phyloP scores from a whole-genome alignment of 192 early-diverging fungal genomes.

The Funneliformis geosporum region DNA sequence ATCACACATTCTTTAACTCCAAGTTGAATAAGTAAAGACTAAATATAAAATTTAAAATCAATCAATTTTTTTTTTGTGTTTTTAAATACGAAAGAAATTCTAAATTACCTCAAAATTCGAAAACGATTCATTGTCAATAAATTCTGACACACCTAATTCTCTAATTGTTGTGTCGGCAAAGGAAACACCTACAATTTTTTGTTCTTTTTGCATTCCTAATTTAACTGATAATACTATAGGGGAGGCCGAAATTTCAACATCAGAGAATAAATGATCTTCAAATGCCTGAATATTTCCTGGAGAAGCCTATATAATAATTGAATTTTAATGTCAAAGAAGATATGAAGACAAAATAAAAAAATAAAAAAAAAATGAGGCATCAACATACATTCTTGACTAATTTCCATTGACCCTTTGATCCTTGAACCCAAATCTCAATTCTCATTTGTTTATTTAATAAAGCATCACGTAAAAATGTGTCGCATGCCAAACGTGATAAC shows the following conservation, averaged over 20 bases:
- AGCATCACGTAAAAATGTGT: constrained; percentile 77
- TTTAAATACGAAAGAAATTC: neutral
- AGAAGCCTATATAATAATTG: constrained; percentile 63
- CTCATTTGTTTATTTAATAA: constrained; percentile 72
- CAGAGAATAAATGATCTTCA: constrained; percentile 85
- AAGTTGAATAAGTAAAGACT: constrained; percentile 89
- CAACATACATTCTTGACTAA: constrained; percentile 38
- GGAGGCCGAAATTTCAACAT: constrained; percentile 67
- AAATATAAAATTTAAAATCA: neutral
- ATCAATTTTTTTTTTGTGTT: neutral
- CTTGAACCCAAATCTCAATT: constrained; percentile 81
- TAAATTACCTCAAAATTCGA: constrained; percentile 85
- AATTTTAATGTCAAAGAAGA: neutral
- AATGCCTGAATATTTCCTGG: constrained; percentile 93
- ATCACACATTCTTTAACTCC: constrained; percentile 92
- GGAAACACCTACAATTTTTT: constrained; percentile 82
- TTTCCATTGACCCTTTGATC: constrained; percentile 53
- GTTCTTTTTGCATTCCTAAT: constrained; percentile 55
- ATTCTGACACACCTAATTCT: constrained; percentile 81
- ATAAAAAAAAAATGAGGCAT: neutral
- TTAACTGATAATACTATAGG: constrained; percentile 85
- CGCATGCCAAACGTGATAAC: constrained; percentile 75
- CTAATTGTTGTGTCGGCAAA: constrained; percentile 87
- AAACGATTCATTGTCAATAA: constrained; percentile 90
- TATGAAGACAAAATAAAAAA: neutral